phyloP scores from a whole-genome alignment of 495 filamentous ascomycete species.

The Penicillium lividum region DNA sequence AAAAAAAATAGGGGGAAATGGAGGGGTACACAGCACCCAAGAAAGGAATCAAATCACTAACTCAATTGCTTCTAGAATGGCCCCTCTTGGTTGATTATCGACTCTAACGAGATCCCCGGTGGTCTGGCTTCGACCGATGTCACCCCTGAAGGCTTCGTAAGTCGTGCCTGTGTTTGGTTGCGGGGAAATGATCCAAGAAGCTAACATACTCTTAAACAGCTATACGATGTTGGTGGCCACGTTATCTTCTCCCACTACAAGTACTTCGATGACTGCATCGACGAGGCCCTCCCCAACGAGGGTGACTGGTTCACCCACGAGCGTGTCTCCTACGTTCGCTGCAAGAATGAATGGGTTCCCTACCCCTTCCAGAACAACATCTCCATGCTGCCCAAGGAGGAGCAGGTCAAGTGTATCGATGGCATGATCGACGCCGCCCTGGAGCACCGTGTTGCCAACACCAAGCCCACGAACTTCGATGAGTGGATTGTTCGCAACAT shows the following conservation, averaged over 20 bases:
- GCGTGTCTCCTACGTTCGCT: conserved; percentile 98
- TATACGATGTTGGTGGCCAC: conserved; percentile 98
- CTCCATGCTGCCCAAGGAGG: conserved; percentile 95
- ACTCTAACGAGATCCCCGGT: conserved; percentile 89
- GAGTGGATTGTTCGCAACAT: conserved; percentile 97
- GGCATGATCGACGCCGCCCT: conserved; percentile 96
- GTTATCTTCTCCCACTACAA: conserved; percentile 99
- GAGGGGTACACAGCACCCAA: conserved; percentile 19
- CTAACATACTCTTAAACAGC: conserved; percentile 6
- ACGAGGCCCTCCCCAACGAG: conserved; percentile 90
- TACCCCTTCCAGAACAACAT: conserved; percentile 99
- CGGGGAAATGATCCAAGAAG: conserved; percentile 8
- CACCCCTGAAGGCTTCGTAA: conserved; percentile 95
- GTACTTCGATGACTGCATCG: conserved; percentile 99
- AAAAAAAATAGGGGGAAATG: conserved; percentile 20
- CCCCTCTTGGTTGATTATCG: conserved; percentile 94
- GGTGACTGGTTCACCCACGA: conserved; percentile 98
- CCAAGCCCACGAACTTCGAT: conserved; percentile 94
- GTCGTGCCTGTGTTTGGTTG: conserved; percentile 42
- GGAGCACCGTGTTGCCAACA: conserved; percentile 78
- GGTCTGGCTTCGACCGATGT: conserved; percentile 96
- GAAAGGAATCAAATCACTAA: conserved; percentile 21
- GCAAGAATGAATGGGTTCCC: conserved; percentile 93
- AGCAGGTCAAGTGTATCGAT: conserved; percentile 93
- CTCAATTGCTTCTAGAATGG: conserved; percentile 58